These are phyloP conservation scores for Glebionis coronaria DNA, from an alignment of 129 eudicot genomes.

Conservation along the genomic window DNA sequence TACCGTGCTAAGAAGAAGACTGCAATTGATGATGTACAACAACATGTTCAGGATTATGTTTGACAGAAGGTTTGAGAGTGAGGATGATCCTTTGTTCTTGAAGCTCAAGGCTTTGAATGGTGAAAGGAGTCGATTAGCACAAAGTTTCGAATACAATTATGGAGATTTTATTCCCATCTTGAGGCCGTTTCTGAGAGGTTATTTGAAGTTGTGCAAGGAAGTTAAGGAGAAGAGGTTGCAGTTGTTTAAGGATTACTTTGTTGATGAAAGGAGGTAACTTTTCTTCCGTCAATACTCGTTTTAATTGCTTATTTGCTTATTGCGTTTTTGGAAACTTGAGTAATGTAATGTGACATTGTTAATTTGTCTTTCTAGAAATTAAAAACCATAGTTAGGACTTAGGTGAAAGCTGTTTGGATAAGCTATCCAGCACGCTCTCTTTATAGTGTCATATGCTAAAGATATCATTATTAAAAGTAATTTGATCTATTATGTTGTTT, in stretches of 20 bases:
- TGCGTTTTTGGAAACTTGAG: too few species aligned
- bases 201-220: slow-evolving; percentile 68
- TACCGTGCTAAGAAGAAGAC: slow-evolving; percentile 57
- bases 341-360: too few species aligned
- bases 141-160: slow-evolving; percentile 81
- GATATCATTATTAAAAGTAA: too few species aligned
- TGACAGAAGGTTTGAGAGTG: slow-evolving; percentile 69
- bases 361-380: too few species aligned
- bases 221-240: slow-evolving; percentile 75
- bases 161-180: slow-evolving; percentile 89
- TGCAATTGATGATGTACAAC: slow-evolving; percentile 83
- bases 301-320: not conserved
- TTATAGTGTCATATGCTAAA: too few species aligned
- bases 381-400: too few species aligned
- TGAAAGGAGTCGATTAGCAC: slow-evolving; percentile 79
- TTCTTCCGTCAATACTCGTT: not conserved
- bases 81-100: slow-evolving; percentile 71
- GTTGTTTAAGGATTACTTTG: slow-evolving; percentile 77
- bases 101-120: slow-evolving; percentile 79
- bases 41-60: slow-evolving; percentile 89
- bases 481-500: too few species aligned
- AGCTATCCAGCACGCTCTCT: too few species aligned
- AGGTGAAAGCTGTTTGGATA: too few species aligned
- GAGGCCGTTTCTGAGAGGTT: slow-evolving; percentile 81
- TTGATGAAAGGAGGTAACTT: slow-evolving; percentile 79